Percentiles rank a stretch among this genome's conserved stretches.
phyloP scores from a whole-genome alignment of 768 basidiomycete genomes.

The Russula ochroleuca region DNA sequence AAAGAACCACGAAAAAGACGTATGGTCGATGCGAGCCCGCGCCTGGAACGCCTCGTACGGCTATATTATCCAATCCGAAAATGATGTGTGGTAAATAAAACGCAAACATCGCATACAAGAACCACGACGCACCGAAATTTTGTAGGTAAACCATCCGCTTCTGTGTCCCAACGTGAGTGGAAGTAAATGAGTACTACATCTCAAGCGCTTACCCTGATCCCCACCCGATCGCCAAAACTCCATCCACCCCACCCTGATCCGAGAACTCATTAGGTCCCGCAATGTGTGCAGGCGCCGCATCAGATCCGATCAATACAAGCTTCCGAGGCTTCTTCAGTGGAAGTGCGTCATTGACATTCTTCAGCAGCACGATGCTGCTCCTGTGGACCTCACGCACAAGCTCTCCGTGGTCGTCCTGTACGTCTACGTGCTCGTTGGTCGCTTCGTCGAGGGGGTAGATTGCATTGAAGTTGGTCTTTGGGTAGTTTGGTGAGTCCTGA shows the following conservation, averaged over 20 bases:
- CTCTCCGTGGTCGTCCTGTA: conserved; percentile 62
- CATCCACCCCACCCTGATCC: conserved; percentile 44
- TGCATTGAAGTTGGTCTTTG: conserved; percentile 66
- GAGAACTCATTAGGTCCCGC: conserved; percentile 47
- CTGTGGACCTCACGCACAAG: conserved; percentile 73
- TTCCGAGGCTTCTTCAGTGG: conserved; percentile 57
- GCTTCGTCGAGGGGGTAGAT: conserved; percentile 48
- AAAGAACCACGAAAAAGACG: conserved; percentile 62
- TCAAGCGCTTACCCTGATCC: conserved; percentile 54
- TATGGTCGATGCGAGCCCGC: conserved; percentile 62
- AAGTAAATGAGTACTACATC: no score
- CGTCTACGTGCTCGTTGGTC: conserved; percentile 60
- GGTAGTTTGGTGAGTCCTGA: conserved; percentile 61
- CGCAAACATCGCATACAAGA: neutral
- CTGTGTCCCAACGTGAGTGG: conserved; percentile 30
- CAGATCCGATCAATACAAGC: conserved; percentile 57
- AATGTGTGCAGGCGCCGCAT: conserved; percentile 41
- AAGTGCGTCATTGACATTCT: conserved; percentile 57
- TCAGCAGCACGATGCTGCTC: conserved; percentile 69
- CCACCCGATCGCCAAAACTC: conserved; percentile 89
- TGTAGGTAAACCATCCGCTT: conserved; percentile 72
- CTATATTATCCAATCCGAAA: conserved; percentile 33
- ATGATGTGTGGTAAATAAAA: neutral
- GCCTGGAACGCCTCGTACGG: conserved; percentile 79
- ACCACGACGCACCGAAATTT: conserved; percentile 54